Base-by-base conservation (phyloP, 106 monocot genomes). In the Dendrobium catenatum region DNA sequence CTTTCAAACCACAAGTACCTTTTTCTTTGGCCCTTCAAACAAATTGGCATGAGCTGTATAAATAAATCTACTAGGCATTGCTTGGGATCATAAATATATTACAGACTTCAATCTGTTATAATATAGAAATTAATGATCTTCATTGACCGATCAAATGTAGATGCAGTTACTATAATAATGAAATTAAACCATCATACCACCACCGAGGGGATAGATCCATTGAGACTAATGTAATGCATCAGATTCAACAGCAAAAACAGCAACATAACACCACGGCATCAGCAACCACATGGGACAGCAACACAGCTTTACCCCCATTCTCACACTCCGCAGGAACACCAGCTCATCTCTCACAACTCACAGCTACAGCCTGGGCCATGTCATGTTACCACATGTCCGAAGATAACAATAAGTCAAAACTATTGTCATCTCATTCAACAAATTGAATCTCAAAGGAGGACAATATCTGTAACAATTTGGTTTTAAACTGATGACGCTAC, bases 331-430 rank as follows among this genome's bases (percentile, higher is more conserved):
- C 46, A 46, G 27, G 27, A 68, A 68, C 68, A 68, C 68, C 68
- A 40, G 43, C 42, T 44, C 74, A 74, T 74, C 43, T 74, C 74
- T 74, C 22, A 74, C 43, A 44, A 74, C 74, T 26, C 72, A 74
- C 74, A 74, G 74, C 74, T 74, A 74, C 74, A 74, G 74, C 74
- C 74, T 43, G 74, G 20, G 74, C 42, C 74, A 44, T 43, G 42
- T 74, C 74, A 44, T 43, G 42, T 74, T 44, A 74, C 43, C 74
- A 74, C 74, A 74, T 74, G 74, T 74, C 42, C 74, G 20, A 74
- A 74, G 41, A 74, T 74, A 42, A 74, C 42, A 43, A 74, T 19
- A 74, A 43, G 43, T 74, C 20, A 74, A 74, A 72, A 74, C 74
- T 74, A 0, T 37, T 74, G 74, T 13, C 0, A 42, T 74, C 74